A percentile compares a stretch with the other conserved stretches of the same genome.
These are phyloP conservation scores for Corinectria fuckeliana DNA, from an alignment of 2,329 filamentous ascomycete species.

Conservation along the genomic window DNA sequence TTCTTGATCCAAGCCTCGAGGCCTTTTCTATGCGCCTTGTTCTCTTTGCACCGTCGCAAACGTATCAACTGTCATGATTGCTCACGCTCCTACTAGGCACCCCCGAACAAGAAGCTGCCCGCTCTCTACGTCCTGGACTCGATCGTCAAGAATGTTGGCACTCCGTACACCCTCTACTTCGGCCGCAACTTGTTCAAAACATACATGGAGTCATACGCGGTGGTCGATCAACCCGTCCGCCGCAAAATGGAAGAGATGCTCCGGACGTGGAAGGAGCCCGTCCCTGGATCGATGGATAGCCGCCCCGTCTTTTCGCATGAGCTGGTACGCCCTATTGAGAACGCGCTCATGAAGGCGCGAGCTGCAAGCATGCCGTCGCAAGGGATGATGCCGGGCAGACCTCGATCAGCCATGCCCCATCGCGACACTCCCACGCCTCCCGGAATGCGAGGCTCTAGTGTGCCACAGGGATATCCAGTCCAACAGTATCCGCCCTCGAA, in stretches of 20 bases:
- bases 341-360: conserved; percentile 84
- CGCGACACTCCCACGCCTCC: conserved; percentile 79
- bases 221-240: conserved; percentile 82
- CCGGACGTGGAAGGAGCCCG: conserved; percentile 96
- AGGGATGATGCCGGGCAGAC: conserved; percentile 53
- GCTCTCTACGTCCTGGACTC: conserved; percentile 98
- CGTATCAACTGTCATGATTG: not conserved
- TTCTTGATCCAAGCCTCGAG: not conserved
- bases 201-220: conserved; percentile 95
- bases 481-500: conserved; percentile 41
- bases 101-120: conserved; percentile 87
- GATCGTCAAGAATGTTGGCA: conserved; percentile 98
- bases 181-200: conserved; percentile 90
- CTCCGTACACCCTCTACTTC: conserved; percentile 95
- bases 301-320: conserved; percentile 90
- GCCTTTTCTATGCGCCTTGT: not conserved
- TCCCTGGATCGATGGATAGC: conserved; percentile 91
- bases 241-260: conserved; percentile 97
- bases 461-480: conserved; percentile 33
- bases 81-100: conserved; percentile 68
- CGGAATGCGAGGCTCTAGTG: conserved; percentile 44
- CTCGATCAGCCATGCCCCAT: conserved; percentile 63
- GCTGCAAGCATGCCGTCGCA: conserved; percentile 64
- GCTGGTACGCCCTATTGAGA: conserved; percentile 89
- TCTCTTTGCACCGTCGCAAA: not conserved